Base-by-base conservation (phyloP, 2,329 filamentous ascomycete genomes). In the Epichloe elymi region DNA sequence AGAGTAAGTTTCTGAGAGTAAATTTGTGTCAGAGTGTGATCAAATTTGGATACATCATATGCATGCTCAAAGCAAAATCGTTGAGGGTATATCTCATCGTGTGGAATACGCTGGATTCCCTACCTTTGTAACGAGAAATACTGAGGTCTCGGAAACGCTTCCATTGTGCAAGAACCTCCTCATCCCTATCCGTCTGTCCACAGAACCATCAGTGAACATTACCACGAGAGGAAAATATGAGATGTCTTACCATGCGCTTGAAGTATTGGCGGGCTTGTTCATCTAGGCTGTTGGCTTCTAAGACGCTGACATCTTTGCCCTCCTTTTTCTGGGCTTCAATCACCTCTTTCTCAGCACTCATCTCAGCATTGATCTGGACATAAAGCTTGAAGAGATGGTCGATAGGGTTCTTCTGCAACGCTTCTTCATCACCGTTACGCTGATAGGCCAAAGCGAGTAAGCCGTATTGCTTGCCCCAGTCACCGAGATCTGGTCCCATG, bases 331-430 rank as follows among this genome's bases (percentile, higher is more conserved):
- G 69, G 41, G 69, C 73, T 59, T 82, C 80, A 23, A 83, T 79
- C 53, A 75, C 64, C 56, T 85, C 83, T 57, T 84, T 83, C 70
- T 90, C 84, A 0, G 74, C 78, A 2, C 72, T 67, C 62, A 84
- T 76, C 46, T 87, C 80, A 53, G 69, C 69, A 66, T 85, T 88
- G 65, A 91, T 88, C 65, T 80, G 78, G 55, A 90, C 86, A 60
- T 91, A 93, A 48, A 93, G 82, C 60, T 89, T 80, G 65, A 84
- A 90, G 10, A 93, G 72, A 64, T 93, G 87, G 65, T 86, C 85
- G 62, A 91, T 88, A 12, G 87, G 86, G 60, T 91, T 86, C 46
- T 75, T 74, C 55, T 78, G 66, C 12, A 93, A 74, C 53, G 81
- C 78, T 58, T 84, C 80, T 65, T 91, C 86, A 54, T 77, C 79